A percentile compares a stretch with the other conserved stretches of the same genome.
Evolutionary conservation across 73 alveolate species (phyloP).

Genomic region (Paramecium biaurelia): DNA sequence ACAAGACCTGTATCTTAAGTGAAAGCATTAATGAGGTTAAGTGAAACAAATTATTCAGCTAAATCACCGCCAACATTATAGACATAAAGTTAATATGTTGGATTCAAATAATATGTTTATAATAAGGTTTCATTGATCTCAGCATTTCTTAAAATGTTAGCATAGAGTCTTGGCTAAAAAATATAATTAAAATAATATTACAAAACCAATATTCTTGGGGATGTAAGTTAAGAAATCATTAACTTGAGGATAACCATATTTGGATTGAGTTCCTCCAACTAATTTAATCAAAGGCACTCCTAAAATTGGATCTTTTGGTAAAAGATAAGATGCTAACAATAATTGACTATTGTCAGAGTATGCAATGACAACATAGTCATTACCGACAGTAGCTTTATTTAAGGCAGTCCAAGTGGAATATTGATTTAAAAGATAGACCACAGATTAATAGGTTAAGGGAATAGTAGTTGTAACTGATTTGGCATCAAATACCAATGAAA

Average conservation of each 20-base stretch:
- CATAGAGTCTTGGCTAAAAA: slow-evolving; percentile 39
- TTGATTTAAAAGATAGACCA: background rate
- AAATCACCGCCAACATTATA: background rate
- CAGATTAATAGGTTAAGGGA: background rate
- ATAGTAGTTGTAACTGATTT: background rate
- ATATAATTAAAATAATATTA: background rate
- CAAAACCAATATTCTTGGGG: background rate
- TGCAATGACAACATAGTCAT: slow-evolving; percentile 24
- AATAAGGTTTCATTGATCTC: background rate
- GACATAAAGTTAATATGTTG: background rate
- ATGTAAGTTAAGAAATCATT: background rate
- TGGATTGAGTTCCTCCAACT: background rate
- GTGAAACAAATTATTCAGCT: background rate
- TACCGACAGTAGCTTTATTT: background rate
- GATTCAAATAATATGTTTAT: background rate
- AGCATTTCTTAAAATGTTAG: background rate
- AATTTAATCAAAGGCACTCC: background rate
- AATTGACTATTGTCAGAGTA: background rate
- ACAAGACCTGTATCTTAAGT: background rate
- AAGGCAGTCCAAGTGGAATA: slow-evolving; percentile 1
- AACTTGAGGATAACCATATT: slow-evolving; percentile 20
- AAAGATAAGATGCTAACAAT: background rate
- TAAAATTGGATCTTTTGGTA: background rate
- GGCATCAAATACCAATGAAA: background rate
- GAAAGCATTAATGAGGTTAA: background rate